These are phyloP conservation scores for Blepharisma undulans DNA, from an alignment of 169 alveolate species.

Conservation along the genomic window DNA sequence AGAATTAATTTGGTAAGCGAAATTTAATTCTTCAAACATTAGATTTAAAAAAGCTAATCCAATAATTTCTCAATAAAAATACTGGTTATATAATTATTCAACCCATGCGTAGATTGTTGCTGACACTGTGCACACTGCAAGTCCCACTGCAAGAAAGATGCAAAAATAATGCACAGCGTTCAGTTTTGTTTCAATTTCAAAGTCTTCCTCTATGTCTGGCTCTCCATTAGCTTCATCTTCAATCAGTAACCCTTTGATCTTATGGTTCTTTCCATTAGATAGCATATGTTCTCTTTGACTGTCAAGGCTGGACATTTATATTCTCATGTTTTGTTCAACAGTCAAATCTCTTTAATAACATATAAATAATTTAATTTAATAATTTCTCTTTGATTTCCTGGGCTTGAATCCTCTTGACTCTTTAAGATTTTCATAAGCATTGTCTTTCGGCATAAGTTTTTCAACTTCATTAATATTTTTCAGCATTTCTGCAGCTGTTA, in stretches of 20 bases:
- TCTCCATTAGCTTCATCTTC: not conserved
- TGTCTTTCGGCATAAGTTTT: slow-evolving; percentile 26
- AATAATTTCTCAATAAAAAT: not conserved
- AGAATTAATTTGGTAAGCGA: too few species aligned
- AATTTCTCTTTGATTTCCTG: not conserved
- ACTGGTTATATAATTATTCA: not conserved
- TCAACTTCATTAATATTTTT: slow-evolving; percentile 25
- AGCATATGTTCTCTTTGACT: not conserved
- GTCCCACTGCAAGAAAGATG: not conserved
- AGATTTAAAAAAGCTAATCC: not conserved
- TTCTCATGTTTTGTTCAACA: not conserved
- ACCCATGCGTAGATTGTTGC: not conserved
- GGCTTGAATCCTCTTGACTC: slow-evolving; percentile 7
- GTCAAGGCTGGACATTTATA: not conserved
- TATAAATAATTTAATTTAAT: too few species aligned
- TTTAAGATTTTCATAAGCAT: not conserved
- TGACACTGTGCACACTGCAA: not conserved
- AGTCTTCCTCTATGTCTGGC: not conserved
- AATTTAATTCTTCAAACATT: not conserved
- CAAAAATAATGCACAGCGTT: not conserved
- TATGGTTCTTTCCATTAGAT: not conserved
- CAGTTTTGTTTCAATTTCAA: not conserved
- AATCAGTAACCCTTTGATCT: not conserved
- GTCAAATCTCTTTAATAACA: not conserved
- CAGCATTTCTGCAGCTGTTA: not conserved